These are phyloP conservation scores for Cytospora piceae DNA, from an alignment of 2,329 filamentous ascomycete species.

Conservation along the genomic window DNA sequence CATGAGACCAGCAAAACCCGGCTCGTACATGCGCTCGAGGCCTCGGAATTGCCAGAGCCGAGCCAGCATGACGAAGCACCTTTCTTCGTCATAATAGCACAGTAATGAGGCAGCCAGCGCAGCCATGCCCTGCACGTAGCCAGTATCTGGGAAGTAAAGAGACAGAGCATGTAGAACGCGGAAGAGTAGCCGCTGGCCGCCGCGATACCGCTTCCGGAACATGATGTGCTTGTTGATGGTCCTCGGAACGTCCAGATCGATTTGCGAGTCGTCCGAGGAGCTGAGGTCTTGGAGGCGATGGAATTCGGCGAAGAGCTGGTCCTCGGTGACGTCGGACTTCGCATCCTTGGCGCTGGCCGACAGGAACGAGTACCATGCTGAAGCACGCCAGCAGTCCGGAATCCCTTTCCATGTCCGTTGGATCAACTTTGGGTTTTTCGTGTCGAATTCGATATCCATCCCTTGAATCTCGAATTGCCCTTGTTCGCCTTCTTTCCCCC, in stretches of 20 bases:
- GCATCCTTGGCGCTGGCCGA: conserved; percentile 72
- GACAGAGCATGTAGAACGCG: conserved; percentile 90
- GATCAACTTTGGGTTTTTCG: conserved; percentile 79
- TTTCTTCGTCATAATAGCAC: conserved; percentile 96
- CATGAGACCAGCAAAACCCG: conserved; percentile 86
- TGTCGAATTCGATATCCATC: conserved; percentile 78
- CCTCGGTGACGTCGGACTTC: conserved; percentile 66
- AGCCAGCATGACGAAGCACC: conserved; percentile 94
- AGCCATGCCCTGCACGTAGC: conserved; percentile 98
- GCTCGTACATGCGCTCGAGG: conserved; percentile 79
- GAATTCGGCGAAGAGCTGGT: conserved; percentile 73
- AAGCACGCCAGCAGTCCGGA: conserved; percentile 89
- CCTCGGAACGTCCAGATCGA: conserved; percentile 93
- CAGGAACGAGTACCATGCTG: conserved; percentile 95
- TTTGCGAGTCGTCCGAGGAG: conserved; percentile 92
- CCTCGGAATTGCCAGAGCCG: conserved; percentile 89
- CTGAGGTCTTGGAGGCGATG: conserved; percentile 71
- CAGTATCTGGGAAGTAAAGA: conserved; percentile 86
- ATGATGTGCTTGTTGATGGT: conserved; percentile 97
- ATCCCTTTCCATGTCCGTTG: conserved; percentile 98
- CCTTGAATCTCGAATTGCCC: conserved; percentile 60
- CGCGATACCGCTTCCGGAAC: conserved; percentile 90
- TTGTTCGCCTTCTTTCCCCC: conserved; percentile 68
- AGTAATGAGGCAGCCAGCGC: conserved; percentile 88
- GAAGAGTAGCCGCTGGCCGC: conserved; percentile 89